Conservation (phyloP, 768 basidiomycete genomes). For the Tulasnella sp. region DNA sequence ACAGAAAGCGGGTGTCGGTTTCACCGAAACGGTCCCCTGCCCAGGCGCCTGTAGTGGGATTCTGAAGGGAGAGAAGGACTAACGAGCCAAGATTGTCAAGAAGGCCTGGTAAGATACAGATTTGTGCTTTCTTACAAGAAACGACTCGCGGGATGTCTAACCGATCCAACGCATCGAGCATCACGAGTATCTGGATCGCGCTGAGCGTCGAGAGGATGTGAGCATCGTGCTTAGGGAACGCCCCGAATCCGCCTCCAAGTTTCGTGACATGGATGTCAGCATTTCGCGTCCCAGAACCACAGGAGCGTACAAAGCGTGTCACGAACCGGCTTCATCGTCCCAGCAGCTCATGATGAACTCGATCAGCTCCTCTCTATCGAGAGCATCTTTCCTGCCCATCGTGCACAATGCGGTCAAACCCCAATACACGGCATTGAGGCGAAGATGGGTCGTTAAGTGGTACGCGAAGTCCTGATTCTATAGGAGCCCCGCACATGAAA, state of each 20-base stretch:
- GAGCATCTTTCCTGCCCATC: constrained; percentile 74
- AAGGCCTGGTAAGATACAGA: background rate
- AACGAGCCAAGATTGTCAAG: constrained; percentile 13
- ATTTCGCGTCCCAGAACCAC: background rate
- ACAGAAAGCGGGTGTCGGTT: constrained; percentile 86
- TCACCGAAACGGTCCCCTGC: constrained; percentile 93
- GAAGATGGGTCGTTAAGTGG: constrained; percentile 89
- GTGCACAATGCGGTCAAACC: constrained; percentile 84
- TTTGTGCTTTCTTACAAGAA: constrained; percentile 16
- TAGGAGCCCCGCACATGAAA: background rate
- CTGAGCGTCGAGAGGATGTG: constrained; percentile 86
- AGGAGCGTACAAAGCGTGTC: background rate
- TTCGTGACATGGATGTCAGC: constrained; percentile 1
- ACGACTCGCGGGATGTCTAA: constrained; percentile 52
- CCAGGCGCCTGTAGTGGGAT: constrained; percentile 77
- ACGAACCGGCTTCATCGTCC: constrained; percentile 83
- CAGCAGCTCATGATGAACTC: constrained; percentile 92
- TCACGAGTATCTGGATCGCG: constrained; percentile 89
- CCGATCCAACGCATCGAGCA: constrained; percentile 76
- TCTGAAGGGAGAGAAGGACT: constrained; percentile 87
- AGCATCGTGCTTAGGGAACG: constrained; percentile 91
- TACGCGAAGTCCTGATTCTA: constrained; percentile 82
- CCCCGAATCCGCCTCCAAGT: constrained; percentile 78
- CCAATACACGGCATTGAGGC: constrained; percentile 97
- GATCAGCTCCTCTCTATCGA: constrained; percentile 83